These are phyloP conservation scores for Tolypocladium ovalisporum DNA, from an alignment of 2,329 filamentous ascomycete genomes.

Conservation along the genomic window DNA sequence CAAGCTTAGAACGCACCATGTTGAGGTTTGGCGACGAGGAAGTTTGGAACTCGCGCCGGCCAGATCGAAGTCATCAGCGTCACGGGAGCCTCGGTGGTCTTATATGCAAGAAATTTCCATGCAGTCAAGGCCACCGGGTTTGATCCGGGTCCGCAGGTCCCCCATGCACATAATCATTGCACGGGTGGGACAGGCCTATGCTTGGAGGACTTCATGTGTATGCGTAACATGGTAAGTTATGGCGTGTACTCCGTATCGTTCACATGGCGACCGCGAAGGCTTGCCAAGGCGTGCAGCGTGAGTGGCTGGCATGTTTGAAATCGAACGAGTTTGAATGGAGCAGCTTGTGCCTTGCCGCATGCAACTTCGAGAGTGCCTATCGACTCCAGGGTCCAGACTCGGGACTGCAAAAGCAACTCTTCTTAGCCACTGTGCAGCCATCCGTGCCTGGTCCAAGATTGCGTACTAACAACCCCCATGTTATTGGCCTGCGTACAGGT, in stretches of 20 bases:
- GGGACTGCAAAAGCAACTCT: not conserved
- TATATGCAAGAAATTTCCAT: not conserved
- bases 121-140: not conserved
- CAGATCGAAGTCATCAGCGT: not conserved
- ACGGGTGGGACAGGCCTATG: not conserved
- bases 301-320: not conserved
- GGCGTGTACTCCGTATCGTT: not conserved
- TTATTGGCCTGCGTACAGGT: not conserved
- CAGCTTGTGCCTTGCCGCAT: not conserved
- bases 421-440: not conserved
- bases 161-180: not conserved
- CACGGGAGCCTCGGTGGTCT: not conserved
- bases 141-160: not conserved
- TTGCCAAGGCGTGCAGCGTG: not conserved
- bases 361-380: not conserved
- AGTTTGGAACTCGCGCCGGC: not conserved
- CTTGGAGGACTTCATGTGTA: not conserved
- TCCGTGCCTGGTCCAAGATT: not conserved
- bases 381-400: not conserved
- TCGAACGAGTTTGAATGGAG: not conserved
- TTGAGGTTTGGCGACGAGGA: not conserved
- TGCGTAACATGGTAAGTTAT: not conserved
- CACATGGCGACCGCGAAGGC: not conserved
- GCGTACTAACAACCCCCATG: not conserved
- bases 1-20: slow-evolving; percentile 15